Conservation (phyloP, 371 early-diverging fungal genomes). For the Mucor racemosus region DNA sequence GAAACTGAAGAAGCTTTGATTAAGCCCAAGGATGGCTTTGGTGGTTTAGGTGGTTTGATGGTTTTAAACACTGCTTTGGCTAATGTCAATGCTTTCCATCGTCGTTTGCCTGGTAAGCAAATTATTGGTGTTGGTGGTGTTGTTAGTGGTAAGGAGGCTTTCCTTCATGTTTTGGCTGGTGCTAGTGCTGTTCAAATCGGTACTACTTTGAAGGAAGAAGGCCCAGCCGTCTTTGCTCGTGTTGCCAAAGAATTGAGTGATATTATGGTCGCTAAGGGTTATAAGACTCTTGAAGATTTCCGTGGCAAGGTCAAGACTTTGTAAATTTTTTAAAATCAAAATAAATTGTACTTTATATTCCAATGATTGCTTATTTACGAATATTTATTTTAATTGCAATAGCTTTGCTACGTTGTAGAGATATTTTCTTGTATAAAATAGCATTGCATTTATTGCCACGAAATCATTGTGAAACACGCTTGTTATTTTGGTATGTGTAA, state of each 20-base stretch:
- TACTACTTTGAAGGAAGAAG: slow-evolving; percentile 55
- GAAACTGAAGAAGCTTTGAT: slow-evolving; percentile 54
- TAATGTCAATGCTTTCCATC: slow-evolving; percentile 56
- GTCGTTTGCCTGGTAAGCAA: slow-evolving; percentile 47
- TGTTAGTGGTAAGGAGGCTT: slow-evolving; percentile 54
- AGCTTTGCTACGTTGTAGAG: no score
- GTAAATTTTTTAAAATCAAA: slow-evolving; percentile 26
- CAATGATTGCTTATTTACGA: no score
- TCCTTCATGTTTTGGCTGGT: slow-evolving; percentile 55
- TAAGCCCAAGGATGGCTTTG: slow-evolving; percentile 59
- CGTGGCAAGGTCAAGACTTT: slow-evolving; percentile 59
- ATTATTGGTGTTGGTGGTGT: slow-evolving; percentile 60
- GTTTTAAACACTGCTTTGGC: slow-evolving; percentile 54
- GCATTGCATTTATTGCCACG: no score
- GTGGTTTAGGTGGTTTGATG: slow-evolving; percentile 55
- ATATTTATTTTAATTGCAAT: no score
- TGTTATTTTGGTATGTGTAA: no score
- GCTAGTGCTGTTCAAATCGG: slow-evolving; percentile 56
- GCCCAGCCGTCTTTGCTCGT: slow-evolving; percentile 48
- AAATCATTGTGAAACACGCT: no score
- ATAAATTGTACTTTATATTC: not conserved
- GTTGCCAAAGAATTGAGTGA: slow-evolving; percentile 50
- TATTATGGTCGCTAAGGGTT: slow-evolving; percentile 53
- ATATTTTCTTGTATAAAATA: no score
- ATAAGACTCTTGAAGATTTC: slow-evolving; percentile 52